Conservation (phyloP, 495 filamentous ascomycete genomes). For the Penicillium silybi region DNA sequence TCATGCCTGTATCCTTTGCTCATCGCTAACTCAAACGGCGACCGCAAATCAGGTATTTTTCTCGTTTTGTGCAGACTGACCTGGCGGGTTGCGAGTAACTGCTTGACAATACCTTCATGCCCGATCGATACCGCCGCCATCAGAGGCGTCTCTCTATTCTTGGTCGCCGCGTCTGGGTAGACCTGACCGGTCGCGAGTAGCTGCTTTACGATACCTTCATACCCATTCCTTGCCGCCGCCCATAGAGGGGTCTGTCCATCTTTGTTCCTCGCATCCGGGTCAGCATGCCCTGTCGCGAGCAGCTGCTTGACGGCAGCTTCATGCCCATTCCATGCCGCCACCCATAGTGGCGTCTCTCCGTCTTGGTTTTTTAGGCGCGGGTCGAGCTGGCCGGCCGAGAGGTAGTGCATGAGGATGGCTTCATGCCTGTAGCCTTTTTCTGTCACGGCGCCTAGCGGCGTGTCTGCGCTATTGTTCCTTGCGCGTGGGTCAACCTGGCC, state of each 20-base stretch:
- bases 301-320: constrained; percentile 19
- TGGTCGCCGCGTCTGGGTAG: not conserved
- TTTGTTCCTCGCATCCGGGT: not conserved
- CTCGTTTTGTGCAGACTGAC: not conserved
- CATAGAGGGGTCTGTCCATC: not conserved
- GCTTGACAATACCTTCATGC: not conserved
- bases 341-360: constrained; percentile 16
- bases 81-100: not conserved
- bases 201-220: not conserved
- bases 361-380: not conserved
- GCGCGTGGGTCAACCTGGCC: not conserved
- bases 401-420: too few relatives aligned
- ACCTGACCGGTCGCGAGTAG: not conserved
- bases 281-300: constrained; percentile 6
- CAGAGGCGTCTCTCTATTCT: not conserved
- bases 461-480: not conserved
- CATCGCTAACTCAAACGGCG: too few relatives aligned
- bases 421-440: too few relatives aligned
- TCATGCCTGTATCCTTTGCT: not conserved
- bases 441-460: too few relatives aligned
- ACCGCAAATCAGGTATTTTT: too few relatives aligned
- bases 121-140: not conserved
- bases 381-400: too few relatives aligned
- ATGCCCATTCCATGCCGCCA: constrained; percentile 23
- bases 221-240: not conserved